phyloP scores from a whole-genome alignment of 2,329 filamentous ascomycete genomes.

The Fusarium solani-melongenae region DNA sequence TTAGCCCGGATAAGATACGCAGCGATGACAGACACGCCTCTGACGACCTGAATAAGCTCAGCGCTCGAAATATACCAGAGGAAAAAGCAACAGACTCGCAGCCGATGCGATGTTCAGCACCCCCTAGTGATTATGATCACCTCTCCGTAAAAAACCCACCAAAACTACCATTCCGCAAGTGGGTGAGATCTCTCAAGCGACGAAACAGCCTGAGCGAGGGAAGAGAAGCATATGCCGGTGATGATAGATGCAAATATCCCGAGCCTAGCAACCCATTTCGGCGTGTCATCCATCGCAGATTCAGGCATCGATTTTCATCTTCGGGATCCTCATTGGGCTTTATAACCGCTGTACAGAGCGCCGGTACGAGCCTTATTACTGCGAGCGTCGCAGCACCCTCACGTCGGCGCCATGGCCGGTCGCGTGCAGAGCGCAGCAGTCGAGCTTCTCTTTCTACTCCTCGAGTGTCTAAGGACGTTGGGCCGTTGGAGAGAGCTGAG shows the following conservation, averaged over 20 bases:
- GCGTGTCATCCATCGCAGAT: slow-evolving; percentile 17
- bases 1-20: slow-evolving; percentile 39
- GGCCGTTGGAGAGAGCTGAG: slow-evolving; percentile 64
- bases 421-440: slow-evolving; percentile 71
- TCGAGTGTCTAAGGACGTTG: slow-evolving; percentile 74
- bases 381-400: slow-evolving; percentile 75
- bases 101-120: slow-evolving; percentile 38
- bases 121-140: slow-evolving; percentile 6
- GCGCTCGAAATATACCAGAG: slow-evolving; percentile 3
- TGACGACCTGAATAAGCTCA: slow-evolving; percentile 54
- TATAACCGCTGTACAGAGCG: slow-evolving; percentile 83
- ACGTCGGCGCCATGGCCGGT: slow-evolving; percentile 61
- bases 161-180: slow-evolving; percentile 72
- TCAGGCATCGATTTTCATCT: slow-evolving; percentile 66
- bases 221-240: neutral
- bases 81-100: neutral
- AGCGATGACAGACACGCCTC: slow-evolving; percentile 48
- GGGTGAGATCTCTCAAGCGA: slow-evolving; percentile 77
- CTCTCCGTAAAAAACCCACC: slow-evolving; percentile 19
- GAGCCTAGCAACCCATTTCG: slow-evolving; percentile 2
- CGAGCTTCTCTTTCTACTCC: slow-evolving; percentile 68
- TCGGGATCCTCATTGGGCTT: slow-evolving; percentile 83
- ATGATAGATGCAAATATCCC: slow-evolving; percentile 16
- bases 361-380: slow-evolving; percentile 80
- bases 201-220: slow-evolving; percentile 58